Evolutionary conservation across 352 stramenopile species (phyloP), one percentile per base, ranked within the genome.

Genomic region (Thraustochytrium striatum): DNA sequence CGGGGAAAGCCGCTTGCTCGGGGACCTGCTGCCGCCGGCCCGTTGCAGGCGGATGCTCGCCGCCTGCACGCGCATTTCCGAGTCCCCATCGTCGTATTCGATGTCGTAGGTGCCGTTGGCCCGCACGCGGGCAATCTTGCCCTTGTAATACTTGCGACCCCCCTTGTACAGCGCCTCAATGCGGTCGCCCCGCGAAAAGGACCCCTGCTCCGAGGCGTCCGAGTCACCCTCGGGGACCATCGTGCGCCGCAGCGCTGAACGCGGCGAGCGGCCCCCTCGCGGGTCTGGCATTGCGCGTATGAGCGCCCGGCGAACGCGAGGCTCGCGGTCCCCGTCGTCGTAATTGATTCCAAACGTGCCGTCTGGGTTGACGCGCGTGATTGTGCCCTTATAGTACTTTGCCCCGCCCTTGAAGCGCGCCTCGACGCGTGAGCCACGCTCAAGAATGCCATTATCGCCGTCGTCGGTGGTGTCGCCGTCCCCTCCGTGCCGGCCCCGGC

Each of bases 21-120:
- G 38, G 21, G 58, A 33, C 13, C 33, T 50, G n/a, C 33, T 19
- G 38, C 33, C 38, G 19, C 47, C 13, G 32, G 28, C 43, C 28
- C 47, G 16, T 11, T 11, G 25, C 36, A 72, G 38, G 28, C 41
- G 83, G 80, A 90, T 91, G 0, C 82, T 80, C 7, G 85, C 81
- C 36, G 28, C 69, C 3, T 79, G 39, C 0, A 91, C 84, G 81
- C 84, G 73, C n/a, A 75, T 88, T 50, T 91, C 87, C 47, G 85
- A 85, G 44, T 92, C 88, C 13, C 89, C 88, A 58, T 94, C 89
- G 43, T 93, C 87, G 78, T 92, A 93, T 57, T 89, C 81, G 68
- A 87, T 86, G 70, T 92, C 86, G 55, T 90, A 93, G 0, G 87
- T 92, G 0, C 87, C 88, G 70, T 92, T 89, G 61, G 84, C 70